A percentile compares a stretch with the other conserved stretches of the same genome.
These are phyloP conservation scores for Hexamita inflata DNA, from an alignment of 208 protist species.

Conservation along the genomic window DNA sequence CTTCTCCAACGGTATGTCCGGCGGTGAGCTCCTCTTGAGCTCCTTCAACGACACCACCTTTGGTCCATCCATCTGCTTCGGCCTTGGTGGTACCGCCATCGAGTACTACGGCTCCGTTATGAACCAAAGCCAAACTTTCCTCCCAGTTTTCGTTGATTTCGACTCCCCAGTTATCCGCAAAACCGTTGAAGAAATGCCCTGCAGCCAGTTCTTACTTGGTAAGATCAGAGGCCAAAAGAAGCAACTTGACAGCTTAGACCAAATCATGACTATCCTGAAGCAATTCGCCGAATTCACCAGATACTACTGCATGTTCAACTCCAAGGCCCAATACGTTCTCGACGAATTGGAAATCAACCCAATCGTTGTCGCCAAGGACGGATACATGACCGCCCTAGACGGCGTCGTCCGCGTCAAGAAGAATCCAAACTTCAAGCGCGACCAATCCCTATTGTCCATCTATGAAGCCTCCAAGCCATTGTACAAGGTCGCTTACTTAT, in stretches of 20 bases:
- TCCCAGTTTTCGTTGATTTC: constrained; percentile 15
- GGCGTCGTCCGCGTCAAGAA: constrained; percentile 24
- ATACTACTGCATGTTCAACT: constrained; percentile 36
- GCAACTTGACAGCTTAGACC: constrained; percentile 1
- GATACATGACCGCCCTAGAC: constrained; percentile 34
- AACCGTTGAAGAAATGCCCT: constrained; percentile 19
- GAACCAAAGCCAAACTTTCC: not conserved
- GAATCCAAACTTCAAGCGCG: constrained; percentile 22
- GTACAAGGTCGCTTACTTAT: constrained; percentile 32
- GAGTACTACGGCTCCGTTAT: constrained; percentile 12
- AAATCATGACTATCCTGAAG: constrained; percentile 16
- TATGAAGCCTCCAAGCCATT: constrained; percentile 30
- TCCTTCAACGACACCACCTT: not conserved
- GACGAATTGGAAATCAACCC: constrained; percentile 45
- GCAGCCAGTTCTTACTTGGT: constrained; percentile 30
- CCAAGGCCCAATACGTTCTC: constrained; percentile 27
- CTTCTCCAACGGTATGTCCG: not conserved
- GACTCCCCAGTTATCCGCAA: not conserved
- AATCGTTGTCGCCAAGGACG: constrained; percentile 18
- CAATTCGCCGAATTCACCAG: constrained; percentile 13
- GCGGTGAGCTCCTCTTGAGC: constrained; percentile 5
- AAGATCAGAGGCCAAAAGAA: constrained; percentile 25
- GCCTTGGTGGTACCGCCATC: constrained; percentile 23
- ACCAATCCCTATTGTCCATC: not conserved
- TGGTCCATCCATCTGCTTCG: constrained; percentile 20